Evolutionary conservation across 2,329 filamentous ascomycete species (phyloP).

Genomic region (Fusarium domesticum): DNA sequence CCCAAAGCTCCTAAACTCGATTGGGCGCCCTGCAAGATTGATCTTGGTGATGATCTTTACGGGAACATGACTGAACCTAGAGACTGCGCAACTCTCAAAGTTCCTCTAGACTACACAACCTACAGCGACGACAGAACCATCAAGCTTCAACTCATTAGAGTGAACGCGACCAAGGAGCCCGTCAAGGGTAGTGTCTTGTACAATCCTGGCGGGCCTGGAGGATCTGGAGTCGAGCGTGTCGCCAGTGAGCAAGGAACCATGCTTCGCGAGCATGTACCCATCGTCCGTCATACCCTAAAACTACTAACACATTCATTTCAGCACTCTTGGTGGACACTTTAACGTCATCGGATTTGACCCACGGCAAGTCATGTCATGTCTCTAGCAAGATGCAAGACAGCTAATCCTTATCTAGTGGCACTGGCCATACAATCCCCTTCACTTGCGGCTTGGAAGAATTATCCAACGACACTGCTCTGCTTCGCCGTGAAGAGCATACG

Average conservation of each 20-base stretch:
- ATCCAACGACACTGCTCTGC: neutral
- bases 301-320: neutral
- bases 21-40: neutral
- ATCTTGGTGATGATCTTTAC: neutral
- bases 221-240: constrained; percentile 1
- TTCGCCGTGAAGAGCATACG: neutral
- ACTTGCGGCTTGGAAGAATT: neutral
- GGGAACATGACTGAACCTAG: neutral
- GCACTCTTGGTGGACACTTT: neutral
- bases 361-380: neutral
- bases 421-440: neutral
- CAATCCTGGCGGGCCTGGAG: constrained; percentile 38
- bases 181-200: constrained; percentile 36
- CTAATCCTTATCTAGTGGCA: neutral
- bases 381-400: neutral
- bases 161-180: constrained; percentile 28
- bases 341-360: constrained; percentile 1
- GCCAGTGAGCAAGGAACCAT: neutral
- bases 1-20: neutral
- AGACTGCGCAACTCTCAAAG: constrained; percentile 34
- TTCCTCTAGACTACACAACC: constrained; percentile 39
- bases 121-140: constrained; percentile 26
- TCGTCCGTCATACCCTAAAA: neutral
- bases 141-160: constrained; percentile 30
- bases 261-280: neutral